A percentile compares a stretch with the other conserved stretches of the same genome.
Evolutionary conservation across 345 rosid genomes (phyloP).

Genomic region (Bruguiera parviflora): DNA sequence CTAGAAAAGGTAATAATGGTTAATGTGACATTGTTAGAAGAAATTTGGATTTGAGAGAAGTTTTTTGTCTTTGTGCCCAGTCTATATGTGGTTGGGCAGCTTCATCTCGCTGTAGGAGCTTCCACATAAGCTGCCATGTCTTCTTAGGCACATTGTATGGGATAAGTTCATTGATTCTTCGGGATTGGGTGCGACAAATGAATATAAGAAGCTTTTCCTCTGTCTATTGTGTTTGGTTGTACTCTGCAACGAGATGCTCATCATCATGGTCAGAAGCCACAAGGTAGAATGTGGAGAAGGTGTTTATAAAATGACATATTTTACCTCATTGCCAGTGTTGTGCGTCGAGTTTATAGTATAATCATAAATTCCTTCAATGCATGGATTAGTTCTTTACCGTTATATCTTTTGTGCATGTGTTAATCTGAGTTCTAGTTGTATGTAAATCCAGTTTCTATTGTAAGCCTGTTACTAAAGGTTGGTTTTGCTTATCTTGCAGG

Average conservation of each 20-base stretch:
- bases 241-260: too few species aligned
- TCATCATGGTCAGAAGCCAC: too few species aligned
- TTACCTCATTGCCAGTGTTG: not conserved
- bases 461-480: slow-evolving; percentile 11
- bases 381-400: slow-evolving; percentile 2
- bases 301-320: not conserved
- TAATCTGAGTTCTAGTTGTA: not conserved
- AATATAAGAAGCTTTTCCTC: not conserved
- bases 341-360: not conserved
- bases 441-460: slow-evolving; percentile 4
- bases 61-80: too few species aligned
- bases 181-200: not conserved
- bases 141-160: too few species aligned
- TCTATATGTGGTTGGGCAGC: too few species aligned
- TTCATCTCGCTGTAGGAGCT: too few species aligned
- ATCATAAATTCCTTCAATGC: not conserved
- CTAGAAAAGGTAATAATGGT: not conserved
- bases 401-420: not conserved
- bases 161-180: not conserved
- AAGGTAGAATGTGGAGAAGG: too few species aligned
- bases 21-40: not conserved
- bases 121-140: too few species aligned
- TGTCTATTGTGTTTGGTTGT: not conserved
- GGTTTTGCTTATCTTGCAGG: slow-evolving; percentile 47
- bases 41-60: not conserved